A percentile compares a stretch with the other conserved stretches of the same genome.
Evolutionary conservation across 2,329 filamentous ascomycete species (phyloP).

Genomic region (Arthrobotrys sphaeroides): DNA sequence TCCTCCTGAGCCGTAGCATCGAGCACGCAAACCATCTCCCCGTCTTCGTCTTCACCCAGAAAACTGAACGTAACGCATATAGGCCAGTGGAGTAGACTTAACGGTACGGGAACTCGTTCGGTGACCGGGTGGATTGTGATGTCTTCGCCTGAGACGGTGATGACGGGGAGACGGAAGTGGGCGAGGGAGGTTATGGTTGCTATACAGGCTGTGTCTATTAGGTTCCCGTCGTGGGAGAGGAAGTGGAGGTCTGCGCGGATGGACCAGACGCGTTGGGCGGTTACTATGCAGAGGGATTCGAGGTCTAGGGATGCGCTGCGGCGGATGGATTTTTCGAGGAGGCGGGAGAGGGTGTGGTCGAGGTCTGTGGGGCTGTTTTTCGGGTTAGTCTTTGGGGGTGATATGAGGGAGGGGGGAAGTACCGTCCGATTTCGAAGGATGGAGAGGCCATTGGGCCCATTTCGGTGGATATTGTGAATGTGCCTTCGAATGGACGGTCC

Average conservation of each 20-base stretch:
- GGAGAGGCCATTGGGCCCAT: conserved; percentile 92
- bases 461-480: conserved; percentile 91
- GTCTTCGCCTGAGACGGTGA: conserved; percentile 82
- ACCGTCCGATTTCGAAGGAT: conserved; percentile 84
- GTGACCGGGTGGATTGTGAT: conserved; percentile 84
- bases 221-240: conserved; percentile 86
- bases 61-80: conserved; percentile 91
- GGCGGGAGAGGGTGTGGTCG: conserved; percentile 84
- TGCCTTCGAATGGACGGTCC: conserved; percentile 92
- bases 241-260: conserved; percentile 92
- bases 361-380: conserved; percentile 75
- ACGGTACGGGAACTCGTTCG: conserved; percentile 87
- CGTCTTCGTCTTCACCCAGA: conserved; percentile 69
- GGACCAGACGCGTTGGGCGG: conserved; percentile 89
- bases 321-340: conserved; percentile 92
- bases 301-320: conserved; percentile 92
- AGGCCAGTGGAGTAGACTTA: conserved; percentile 91
- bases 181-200: conserved; percentile 86
- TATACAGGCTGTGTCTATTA: conserved; percentile 86
- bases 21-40: conserved; percentile 72
- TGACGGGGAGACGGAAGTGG: conserved; percentile 91
- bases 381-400: conserved; percentile 39
- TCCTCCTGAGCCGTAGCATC: conserved; percentile 80
- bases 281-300: conserved; percentile 92
- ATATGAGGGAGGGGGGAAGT: conserved; percentile 57